phyloP scores from a whole-genome alignment of 2,329 filamentous ascomycete species.

The Cladorrhinum sp. region DNA sequence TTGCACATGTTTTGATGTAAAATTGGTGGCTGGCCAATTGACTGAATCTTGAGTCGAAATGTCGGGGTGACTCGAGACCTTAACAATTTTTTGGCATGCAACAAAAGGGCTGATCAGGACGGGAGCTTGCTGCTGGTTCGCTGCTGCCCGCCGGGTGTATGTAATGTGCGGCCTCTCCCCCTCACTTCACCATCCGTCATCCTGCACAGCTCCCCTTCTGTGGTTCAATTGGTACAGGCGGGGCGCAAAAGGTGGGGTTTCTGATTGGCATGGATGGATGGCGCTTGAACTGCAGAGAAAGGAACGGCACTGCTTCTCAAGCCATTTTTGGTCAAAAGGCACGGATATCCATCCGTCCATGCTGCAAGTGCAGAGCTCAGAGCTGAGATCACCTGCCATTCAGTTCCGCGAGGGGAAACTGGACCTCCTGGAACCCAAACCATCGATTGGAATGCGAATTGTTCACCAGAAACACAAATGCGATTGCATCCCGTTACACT shows the following conservation, averaged over 20 bases:
- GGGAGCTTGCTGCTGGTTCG: neutral
- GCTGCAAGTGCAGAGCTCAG: too few species aligned
- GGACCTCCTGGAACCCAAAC: neutral
- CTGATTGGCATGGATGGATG: neutral
- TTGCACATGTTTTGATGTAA: neutral
- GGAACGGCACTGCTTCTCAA: too few species aligned
- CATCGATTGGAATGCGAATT: neutral
- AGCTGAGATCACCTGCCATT: neutral
- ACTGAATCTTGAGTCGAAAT: neutral
- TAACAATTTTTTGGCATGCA: neutral
- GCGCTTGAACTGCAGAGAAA: too few species aligned
- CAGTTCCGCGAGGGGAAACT: neutral
- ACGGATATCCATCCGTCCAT: too few species aligned
- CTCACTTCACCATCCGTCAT: too few species aligned
- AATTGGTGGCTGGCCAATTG: neutral
- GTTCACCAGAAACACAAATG: too few species aligned
- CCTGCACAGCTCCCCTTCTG: neutral
- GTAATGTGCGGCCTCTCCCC: too few species aligned
- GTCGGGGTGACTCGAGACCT: neutral
- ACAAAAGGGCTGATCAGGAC: too few species aligned
- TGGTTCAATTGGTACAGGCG: neutral
- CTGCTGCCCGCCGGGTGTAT: neutral
- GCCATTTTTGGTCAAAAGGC: too few species aligned
- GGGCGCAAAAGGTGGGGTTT: neutral
- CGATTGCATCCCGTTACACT: too few species aligned